Evolutionary conservation across 2,329 filamentous ascomycete species (phyloP).

Genomic region (Cladosporium cucumerinum): DNA sequence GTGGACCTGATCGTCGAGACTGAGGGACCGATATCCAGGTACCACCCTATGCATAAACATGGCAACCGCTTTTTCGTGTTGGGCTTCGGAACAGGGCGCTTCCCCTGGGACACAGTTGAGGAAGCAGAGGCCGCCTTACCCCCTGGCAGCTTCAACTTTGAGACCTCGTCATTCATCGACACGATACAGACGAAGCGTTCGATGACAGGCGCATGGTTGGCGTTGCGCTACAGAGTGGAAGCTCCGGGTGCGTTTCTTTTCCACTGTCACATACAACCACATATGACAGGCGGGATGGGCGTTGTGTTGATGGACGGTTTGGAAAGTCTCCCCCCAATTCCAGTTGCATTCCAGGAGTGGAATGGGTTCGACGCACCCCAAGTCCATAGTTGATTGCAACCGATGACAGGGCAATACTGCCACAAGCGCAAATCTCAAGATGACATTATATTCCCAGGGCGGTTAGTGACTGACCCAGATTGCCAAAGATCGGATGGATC

Average conservation of each 20-base stretch:
- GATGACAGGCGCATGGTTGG: constrained; percentile 13
- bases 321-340: constrained; percentile 36
- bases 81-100: neutral
- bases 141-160: neutral
- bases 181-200: neutral
- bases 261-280: constrained; percentile 51
- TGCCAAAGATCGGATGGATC: no score
- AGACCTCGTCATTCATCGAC: neutral
- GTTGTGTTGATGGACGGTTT: constrained; percentile 48
- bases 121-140: neutral
- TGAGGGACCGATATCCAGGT: neutral
- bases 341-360: neutral
- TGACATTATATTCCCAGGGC: no score
- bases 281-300: constrained; percentile 49
- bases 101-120: neutral
- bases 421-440: no score
- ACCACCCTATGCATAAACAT: neutral
- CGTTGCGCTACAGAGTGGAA: constrained; percentile 12
- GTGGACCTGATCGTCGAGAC: neutral
- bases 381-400: no score
- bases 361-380: neutral
- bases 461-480: no score
- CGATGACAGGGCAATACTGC: no score
- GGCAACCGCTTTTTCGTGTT: neutral
- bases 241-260: constrained; percentile 47